These are phyloP conservation scores for thale cress (Arabidopsis thaliana) DNA, from an alignment of 345 rosid species.

Conservation along the genomic window TAIR10.1 NC_003070.9:3574501-3575000, in stretches of 20 bases:
- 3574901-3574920: background rate
- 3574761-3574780: too few relatives aligned
- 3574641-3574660: background rate
- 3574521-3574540: background rate
- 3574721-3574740: too few relatives aligned
- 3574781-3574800: background rate
- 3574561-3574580: conserved; percentile 3
- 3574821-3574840: conserved; percentile 27
- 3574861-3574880: conserved; percentile 6
- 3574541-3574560: conserved; percentile 3
- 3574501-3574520: background rate
- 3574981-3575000: conserved; percentile 66
- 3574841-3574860: conserved; percentile 36
- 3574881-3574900: conserved; percentile 12
- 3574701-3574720: background rate
- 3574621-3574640: background rate
- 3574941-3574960: background rate
- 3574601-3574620: background rate
- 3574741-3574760: too few relatives aligned
- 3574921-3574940: conserved; percentile 15
- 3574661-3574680: background rate
- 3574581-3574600: background rate
- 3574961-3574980: background rate
- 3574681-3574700: background rate
- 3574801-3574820: background rate